These are phyloP conservation scores for Pleurotus platypus DNA, from an alignment of 768 basidiomycete species.

Conservation along the genomic window DNA sequence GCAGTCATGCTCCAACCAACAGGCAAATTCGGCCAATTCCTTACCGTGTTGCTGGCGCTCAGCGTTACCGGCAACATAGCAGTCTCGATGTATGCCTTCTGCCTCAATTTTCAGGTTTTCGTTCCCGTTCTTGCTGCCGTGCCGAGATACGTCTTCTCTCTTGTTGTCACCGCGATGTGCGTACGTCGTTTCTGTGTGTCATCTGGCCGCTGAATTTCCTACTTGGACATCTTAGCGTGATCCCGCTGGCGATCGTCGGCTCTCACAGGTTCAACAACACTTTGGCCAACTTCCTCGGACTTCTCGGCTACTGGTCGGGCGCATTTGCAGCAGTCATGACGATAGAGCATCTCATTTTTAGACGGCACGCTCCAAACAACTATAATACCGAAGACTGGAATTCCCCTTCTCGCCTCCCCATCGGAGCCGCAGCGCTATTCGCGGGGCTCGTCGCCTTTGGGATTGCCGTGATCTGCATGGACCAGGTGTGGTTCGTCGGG, in stretches of 20 bases:
- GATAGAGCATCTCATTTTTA: slow-evolving; percentile 68
- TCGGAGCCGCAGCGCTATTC: slow-evolving; percentile 61
- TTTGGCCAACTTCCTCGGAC: slow-evolving; percentile 70
- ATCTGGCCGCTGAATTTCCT: neutral
- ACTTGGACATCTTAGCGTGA: slow-evolving; percentile 37
- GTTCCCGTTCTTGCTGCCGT: slow-evolving; percentile 55
- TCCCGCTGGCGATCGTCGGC: slow-evolving; percentile 75
- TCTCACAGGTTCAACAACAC: slow-evolving; percentile 69
- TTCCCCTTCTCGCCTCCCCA: slow-evolving; percentile 50
- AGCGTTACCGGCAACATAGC: slow-evolving; percentile 83
- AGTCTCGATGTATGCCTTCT: slow-evolving; percentile 78
- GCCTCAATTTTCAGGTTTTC: slow-evolving; percentile 69
- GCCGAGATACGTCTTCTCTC: slow-evolving; percentile 75
- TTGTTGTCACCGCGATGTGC: slow-evolving; percentile 69
- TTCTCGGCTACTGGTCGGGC: slow-evolving; percentile 68
- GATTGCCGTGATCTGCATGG: slow-evolving; percentile 65
- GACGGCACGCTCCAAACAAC: slow-evolving; percentile 41
- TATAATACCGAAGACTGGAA: slow-evolving; percentile 65
- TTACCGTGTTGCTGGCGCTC: slow-evolving; percentile 76
- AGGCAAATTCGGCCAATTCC: slow-evolving; percentile 72
- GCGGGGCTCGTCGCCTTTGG: slow-evolving; percentile 52
- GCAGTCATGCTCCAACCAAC: slow-evolving; percentile 69
- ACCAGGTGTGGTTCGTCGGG: slow-evolving; percentile 74
- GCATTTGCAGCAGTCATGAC: slow-evolving; percentile 61
- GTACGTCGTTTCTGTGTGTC: slow-evolving; percentile 17